Evolutionary conservation across 495 filamentous ascomycete species (phyloP), one percentile per base, ranked within the genome.

Genomic region (Penicillium ochrochloron): DNA sequence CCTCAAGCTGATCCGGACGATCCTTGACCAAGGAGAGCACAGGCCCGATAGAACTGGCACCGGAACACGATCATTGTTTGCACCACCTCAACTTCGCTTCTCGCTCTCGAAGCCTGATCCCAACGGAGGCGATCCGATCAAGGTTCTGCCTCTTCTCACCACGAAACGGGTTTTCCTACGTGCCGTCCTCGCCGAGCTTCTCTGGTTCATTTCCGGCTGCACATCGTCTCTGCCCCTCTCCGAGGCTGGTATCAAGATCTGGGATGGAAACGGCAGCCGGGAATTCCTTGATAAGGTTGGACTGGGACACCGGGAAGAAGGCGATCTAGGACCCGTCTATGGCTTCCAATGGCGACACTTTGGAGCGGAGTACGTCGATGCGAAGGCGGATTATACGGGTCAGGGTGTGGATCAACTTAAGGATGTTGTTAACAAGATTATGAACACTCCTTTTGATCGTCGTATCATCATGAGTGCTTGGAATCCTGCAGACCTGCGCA

Each of bases 291-390:
- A 99, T 78, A 86, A 79, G 59, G 82, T 94, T 15, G 94, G 94
- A 7, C 84, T 98, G 12, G 77, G 83, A 0, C 84, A 95, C 70
- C 90, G 94, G 61, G 90, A 83, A 34, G 90, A 85, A 23, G 95
- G 96, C 62, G 95, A 99, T 73, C 84, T 99, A 0, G 95, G 95
- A 2, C 96, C 96, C 60, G 93, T 99, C 0, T 99, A 99, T 73
- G 95, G 95, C 5, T 99, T 99, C 82, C 95, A 99, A 76, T 99
- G 95, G 95, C 91, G 96, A 23, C 95, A 98, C 74, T 99, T 99
- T 70, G 95, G 95, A 34, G 95, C 95, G 10, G 84, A 90, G 61
- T 98, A 99, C 73, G 76, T 86, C 14, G 91, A 96, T 70, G 84
- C 87, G 12, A 75, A 89, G 55, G 85, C 90, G 0, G 92, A 98